These are phyloP conservation scores for Colletotrichum sp. DNA, from an alignment of 2,329 filamentous ascomycete genomes.

Conservation along the genomic window DNA sequence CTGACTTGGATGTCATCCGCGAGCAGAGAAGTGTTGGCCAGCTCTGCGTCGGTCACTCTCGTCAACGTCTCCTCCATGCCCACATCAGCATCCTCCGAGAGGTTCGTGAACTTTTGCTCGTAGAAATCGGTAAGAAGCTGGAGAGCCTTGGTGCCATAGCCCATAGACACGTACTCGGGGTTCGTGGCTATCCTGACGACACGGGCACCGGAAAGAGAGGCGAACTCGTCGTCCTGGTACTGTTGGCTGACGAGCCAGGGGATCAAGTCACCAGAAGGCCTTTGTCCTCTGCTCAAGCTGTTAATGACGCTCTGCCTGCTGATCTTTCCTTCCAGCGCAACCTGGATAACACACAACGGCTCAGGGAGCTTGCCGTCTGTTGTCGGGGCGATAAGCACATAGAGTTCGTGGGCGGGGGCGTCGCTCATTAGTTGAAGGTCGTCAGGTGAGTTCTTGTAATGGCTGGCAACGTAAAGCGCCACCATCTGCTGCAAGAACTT, in stretches of 20 bases:
- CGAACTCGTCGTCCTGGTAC: conserved; percentile 97
- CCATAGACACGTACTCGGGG: conserved; percentile 90
- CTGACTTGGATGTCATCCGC: conserved; percentile 89
- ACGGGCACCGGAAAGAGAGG: conserved; percentile 87
- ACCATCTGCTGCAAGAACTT: conserved; percentile 99
- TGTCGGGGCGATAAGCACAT: conserved; percentile 88
- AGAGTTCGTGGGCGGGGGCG: conserved; percentile 94
- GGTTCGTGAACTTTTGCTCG: conserved; percentile 85
- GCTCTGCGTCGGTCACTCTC: conserved; percentile 81
- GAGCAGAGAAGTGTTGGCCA: conserved; percentile 76
- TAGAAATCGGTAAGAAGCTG: conserved; percentile 91
- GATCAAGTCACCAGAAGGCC: conserved; percentile 91
- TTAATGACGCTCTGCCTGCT: conserved; percentile 92
- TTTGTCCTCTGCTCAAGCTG: conserved; percentile 84
- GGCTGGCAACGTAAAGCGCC: conserved; percentile 92
- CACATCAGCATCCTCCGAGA: conserved; percentile 73
- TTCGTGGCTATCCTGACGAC: conserved; percentile 96
- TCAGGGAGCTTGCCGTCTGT: conserved; percentile 84
- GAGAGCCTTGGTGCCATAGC: conserved; percentile 89
- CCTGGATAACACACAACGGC: conserved; percentile 92
- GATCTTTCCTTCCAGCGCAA: conserved; percentile 93
- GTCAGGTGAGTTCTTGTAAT: conserved; percentile 98
- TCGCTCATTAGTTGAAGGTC: conserved; percentile 99
- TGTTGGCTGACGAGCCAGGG: conserved; percentile 98
- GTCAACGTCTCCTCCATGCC: conserved; percentile 69